Evolutionary conservation across 257 asterid genomes (phyloP).

Genomic region (Ajuga chamaepitys): DNA sequence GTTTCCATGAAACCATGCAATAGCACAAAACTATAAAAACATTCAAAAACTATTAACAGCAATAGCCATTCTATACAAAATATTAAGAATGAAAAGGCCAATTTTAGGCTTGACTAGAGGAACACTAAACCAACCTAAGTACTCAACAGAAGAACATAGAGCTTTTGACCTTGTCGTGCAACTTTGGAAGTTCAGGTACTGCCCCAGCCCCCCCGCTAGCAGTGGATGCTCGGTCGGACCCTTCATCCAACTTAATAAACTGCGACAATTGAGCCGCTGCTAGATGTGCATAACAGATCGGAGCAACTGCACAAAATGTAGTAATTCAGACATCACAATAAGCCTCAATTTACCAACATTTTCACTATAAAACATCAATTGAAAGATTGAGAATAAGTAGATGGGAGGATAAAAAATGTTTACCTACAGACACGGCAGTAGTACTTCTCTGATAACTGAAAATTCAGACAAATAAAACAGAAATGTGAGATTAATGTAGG

Average conservation of each 20-base stretch:
- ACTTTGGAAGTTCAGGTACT: conserved; percentile 38
- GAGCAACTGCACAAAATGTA: conserved; percentile 67
- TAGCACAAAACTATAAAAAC: too few relatives aligned
- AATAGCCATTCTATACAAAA: too few relatives aligned
- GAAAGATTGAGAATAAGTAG: background rate
- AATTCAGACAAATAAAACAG: background rate
- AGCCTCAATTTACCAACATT: too few relatives aligned
- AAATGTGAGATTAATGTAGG: background rate
- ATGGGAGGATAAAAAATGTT: background rate
- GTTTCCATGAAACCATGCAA: too few relatives aligned
- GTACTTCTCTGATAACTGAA: conserved; percentile 85
- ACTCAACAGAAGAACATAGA: conserved; percentile 69
- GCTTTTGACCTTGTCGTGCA: conserved; percentile 22
- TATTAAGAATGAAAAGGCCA: too few relatives aligned
- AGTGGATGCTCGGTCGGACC: conserved; percentile 42
- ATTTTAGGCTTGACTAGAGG: too few relatives aligned
- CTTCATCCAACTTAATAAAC: conserved; percentile 57
- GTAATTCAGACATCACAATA: background rate
- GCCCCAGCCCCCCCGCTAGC: conserved; percentile 26
- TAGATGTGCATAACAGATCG: conserved; percentile 64
- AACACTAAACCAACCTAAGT: too few relatives aligned
- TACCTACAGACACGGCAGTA: conserved; percentile 79
- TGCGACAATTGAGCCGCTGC: conserved; percentile 61
- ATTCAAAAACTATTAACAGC: too few relatives aligned
- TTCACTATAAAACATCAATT: background rate